Base-by-base conservation (phyloP, 108 stramenopile species). In the Hondaea fermentalgiana region DNA sequence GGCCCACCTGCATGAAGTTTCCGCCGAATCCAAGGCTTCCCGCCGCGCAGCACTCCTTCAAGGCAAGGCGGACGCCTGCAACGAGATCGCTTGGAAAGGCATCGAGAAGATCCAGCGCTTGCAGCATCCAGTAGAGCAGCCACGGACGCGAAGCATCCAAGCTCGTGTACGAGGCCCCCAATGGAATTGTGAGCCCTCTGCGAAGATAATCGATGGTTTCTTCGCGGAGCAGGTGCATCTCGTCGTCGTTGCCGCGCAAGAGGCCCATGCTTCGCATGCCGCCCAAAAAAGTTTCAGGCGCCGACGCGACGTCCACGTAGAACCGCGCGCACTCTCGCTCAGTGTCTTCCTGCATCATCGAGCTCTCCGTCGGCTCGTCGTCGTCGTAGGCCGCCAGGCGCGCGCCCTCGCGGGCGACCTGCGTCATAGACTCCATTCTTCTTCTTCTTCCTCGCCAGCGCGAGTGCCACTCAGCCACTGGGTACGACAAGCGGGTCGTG, bases 111-210 rank as follows among this genome's bases (percentile, higher is more conserved):
- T 98, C 97, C 71, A 96, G 93, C 1, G 95, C 94, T 76, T 99
- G 98, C 29, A 97, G 72, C 58, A 96, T 96, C 99, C 98, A 98
- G 89, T 98, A 98, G 3, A 96, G 72, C 87, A 99, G 96, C 98
- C 98, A 99, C 4, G 98, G 96, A 53, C 97, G 96, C 90, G 96
- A 96, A 44, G 98, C 95, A 90, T 99, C 99, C 44, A 99, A 91
- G 49, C 93, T 94, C 5, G 96, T 93, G 91, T 96, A 98, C 57
- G 95, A 92, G 51, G 90, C 69, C 28, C 90, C 55, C 16, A 94
- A 89, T 5, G 83, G 47, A 5, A 44, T 64, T 2, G 51, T 4
- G 28, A 95, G 87, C n/a, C 92, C 90, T 12, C 45, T 83, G 89
- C 57, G 72, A 5, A 95, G 90, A 72, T 94, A 95, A 5, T 58